Evolutionary conservation across 208 protist genomes (phyloP).

Genomic region (Vickermania spadyakhi): DNA sequence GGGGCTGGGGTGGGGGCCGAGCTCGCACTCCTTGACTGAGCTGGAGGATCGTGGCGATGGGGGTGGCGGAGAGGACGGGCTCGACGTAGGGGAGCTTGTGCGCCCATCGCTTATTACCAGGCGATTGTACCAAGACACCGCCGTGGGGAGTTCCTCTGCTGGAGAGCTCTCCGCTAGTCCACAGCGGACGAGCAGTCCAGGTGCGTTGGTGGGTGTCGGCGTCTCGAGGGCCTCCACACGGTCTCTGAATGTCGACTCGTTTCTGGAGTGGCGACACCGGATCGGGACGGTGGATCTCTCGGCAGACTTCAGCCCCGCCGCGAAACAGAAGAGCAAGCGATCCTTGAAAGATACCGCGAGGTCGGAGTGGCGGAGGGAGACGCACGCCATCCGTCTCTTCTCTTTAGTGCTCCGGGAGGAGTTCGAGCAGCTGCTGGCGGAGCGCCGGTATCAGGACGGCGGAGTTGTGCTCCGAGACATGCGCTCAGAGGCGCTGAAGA

Average conservation of each 20-base stretch:
- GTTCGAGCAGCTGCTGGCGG: constrained; percentile 47
- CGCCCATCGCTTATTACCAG: background rate
- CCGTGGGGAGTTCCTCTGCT: background rate
- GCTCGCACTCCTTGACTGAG: background rate
- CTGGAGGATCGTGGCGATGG: background rate
- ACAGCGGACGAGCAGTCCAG: background rate
- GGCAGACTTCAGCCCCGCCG: constrained; percentile 3
- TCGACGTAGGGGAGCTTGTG: background rate
- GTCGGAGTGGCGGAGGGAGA: constrained; percentile 11
- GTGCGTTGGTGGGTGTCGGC: background rate
- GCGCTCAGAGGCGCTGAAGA: constrained; percentile 32
- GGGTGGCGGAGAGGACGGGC: background rate
- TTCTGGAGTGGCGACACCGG: constrained; percentile 45
- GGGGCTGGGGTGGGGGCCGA: background rate
- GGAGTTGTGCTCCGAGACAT: constrained; percentile 58
- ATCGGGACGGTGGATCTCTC: constrained; percentile 12
- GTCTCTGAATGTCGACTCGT: constrained; percentile 47
- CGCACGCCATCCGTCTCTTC: constrained; percentile 40
- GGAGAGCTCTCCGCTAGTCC: background rate
- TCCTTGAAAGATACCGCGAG: background rate
- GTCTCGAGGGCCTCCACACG: constrained; percentile 40
- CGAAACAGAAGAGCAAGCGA: constrained; percentile 1
- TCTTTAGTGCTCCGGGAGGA: constrained; percentile 62
- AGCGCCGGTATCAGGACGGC: constrained; percentile 53
- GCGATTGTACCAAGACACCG: background rate